A percentile compares a stretch with the other conserved stretches of the same genome.
Conservation (phyloP, 2,329 filamentous ascomycete species). For the Fusarium pseudograminearum region DNA sequence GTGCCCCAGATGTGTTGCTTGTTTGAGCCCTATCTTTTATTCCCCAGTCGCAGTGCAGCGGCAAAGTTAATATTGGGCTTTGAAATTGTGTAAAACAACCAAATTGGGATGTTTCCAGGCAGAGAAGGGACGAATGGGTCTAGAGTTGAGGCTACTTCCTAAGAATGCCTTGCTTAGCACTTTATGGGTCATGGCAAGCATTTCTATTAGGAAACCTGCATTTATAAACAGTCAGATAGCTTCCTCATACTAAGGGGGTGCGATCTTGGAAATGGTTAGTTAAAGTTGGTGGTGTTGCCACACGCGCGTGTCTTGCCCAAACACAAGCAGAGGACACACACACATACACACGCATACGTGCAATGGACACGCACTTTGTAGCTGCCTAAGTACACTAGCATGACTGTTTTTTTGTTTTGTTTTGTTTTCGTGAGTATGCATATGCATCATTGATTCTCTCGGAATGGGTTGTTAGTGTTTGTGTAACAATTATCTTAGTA, state of each 20-base stretch:
- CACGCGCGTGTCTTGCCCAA: constrained; percentile 6
- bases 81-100: too few species aligned
- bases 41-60: too few species aligned
- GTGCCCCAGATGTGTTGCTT: not conserved
- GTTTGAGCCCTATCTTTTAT: too few species aligned
- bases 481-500: constrained; percentile 7
- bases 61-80: too few species aligned
- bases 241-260: not conserved
- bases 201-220: not conserved
- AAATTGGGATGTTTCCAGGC: not conserved
- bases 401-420: not conserved
- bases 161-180: constrained; percentile 12
- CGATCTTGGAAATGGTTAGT: constrained; percentile 2
- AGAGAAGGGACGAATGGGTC: not conserved
- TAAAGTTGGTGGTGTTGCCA: constrained; percentile 24
- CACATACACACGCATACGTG: not conserved
- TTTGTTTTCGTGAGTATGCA: constrained; percentile 22
- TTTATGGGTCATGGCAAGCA: not conserved
- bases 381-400: constrained; percentile 2
- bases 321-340: not conserved
- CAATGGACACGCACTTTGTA: not conserved
- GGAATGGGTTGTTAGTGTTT: not conserved
- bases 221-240: constrained; percentile 16
- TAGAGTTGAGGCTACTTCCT: not conserved
- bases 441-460: constrained; percentile 1